phyloP scores from a whole-genome alignment of 495 filamentous ascomycete genomes.

The Xylaria sp. region DNA sequence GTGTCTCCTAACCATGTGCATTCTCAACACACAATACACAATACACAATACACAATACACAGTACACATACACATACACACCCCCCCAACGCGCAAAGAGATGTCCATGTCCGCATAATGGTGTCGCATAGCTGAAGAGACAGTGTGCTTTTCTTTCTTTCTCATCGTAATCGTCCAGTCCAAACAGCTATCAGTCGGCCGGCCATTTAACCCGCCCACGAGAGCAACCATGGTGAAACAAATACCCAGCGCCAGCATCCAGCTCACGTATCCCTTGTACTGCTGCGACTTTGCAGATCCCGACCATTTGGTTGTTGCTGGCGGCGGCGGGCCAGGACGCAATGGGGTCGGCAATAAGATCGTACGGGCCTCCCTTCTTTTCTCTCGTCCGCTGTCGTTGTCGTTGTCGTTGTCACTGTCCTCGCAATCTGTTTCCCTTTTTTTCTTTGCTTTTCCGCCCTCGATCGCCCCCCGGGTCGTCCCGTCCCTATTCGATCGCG shows the following conservation, averaged over 20 bases:
- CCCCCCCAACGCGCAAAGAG: not conserved
- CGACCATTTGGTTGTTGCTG: slow-evolving; percentile 79
- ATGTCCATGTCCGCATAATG: slow-evolving; percentile 2
- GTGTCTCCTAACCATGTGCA: not conserved
- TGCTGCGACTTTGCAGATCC: slow-evolving; percentile 86
- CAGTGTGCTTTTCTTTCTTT: slow-evolving; percentile 5
- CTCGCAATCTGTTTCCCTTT: not conserved
- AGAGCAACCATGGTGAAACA: slow-evolving; percentile 38
- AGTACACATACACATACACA: no score
- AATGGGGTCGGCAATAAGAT: slow-evolving; percentile 93
- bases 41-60: no score
- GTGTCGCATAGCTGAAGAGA: slow-evolving; percentile 7
- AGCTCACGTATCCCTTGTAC: slow-evolving; percentile 86
- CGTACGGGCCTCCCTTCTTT: slow-evolving; percentile 47
- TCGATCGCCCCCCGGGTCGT: not conserved
- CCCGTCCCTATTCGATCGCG: not conserved
- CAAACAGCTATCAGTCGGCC: not conserved
- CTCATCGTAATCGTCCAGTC: not conserved
- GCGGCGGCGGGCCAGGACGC: slow-evolving; percentile 85
- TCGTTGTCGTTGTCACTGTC: not conserved
- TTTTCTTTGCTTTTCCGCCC: not conserved
- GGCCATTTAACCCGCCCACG: not conserved
- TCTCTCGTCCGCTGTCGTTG: not conserved
- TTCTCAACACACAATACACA: no score
- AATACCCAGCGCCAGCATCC: slow-evolving; percentile 61